Conservation (phyloP, 192 early-diverging fungal species). For the Rhizophagus clarus region DNA sequence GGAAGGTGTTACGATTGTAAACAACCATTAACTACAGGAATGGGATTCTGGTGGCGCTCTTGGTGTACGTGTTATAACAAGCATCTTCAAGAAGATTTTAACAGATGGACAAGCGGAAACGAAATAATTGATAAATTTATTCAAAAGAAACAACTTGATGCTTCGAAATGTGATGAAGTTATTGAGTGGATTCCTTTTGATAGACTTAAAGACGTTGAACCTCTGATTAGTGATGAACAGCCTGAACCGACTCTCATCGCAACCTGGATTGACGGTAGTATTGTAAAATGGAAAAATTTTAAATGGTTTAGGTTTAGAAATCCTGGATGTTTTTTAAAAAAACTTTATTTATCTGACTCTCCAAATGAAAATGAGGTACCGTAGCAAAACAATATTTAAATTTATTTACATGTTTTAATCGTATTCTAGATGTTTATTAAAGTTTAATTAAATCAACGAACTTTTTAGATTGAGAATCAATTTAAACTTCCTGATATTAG, state of each 20-base stretch:
- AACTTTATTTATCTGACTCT: not conserved
- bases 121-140: not conserved
- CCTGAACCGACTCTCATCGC: not conserved
- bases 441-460: not conserved
- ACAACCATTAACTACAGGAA: too few species aligned
- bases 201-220: not conserved
- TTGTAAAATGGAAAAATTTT: not conserved
- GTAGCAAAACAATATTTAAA: too few species aligned
- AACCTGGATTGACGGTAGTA: not conserved
- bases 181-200: conserved; percentile 10
- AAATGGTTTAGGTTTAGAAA: not conserved
- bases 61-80: too few species aligned
- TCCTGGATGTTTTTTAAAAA: not conserved
- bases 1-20: too few species aligned
- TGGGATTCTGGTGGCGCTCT: too few species aligned
- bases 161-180: not conserved
- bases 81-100: not conserved
- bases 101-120: not conserved
- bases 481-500: not conserved
- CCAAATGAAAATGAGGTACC: not conserved
- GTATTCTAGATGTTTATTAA: not conserved
- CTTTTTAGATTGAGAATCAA: not conserved
- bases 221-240: not conserved
- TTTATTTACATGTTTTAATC: too few species aligned
- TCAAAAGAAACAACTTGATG: not conserved